Conservation (phyloP, 2,329 filamentous ascomycete species). For the Torrubiella hemipterigena region DNA sequence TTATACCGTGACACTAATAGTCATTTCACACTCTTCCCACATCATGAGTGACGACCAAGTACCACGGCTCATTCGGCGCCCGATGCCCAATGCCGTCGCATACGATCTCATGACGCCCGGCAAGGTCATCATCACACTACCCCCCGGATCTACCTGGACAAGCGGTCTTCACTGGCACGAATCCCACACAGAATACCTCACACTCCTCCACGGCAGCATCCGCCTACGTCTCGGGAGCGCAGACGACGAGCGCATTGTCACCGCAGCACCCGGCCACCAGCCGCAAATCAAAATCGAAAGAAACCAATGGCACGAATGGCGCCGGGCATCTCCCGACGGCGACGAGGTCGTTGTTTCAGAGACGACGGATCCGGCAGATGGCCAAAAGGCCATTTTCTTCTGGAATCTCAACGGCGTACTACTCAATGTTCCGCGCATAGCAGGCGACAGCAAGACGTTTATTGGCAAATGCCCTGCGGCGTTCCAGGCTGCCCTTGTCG, state of each 20-base stretch:
- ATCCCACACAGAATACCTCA: conserved; percentile 31
- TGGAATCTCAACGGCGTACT: conserved; percentile 34
- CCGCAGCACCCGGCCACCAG: conserved; percentile 9
- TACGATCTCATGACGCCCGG: conserved; percentile 22
- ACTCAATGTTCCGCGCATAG: conserved; percentile 11
- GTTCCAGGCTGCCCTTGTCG: conserved; percentile 10
- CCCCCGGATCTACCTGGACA: conserved; percentile 29
- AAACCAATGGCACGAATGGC: conserved; percentile 32
- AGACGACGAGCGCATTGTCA: conserved; percentile 8
- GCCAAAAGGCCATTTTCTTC: conserved; percentile 34
- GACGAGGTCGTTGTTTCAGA: conserved; percentile 30
- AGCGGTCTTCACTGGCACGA: conserved; percentile 38
- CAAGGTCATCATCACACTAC: conserved; percentile 30
- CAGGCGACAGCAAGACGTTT: conserved; percentile 6
- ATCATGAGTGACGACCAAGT: too few relatives aligned
- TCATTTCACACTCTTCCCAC: too few relatives aligned
- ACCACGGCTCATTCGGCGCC: too few relatives aligned
- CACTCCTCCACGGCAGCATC: conserved; percentile 25
- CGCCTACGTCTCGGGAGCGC: conserved; percentile 10
- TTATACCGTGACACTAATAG: too few relatives aligned
- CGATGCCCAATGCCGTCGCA: too few relatives aligned
- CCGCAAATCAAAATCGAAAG: conserved; percentile 21
- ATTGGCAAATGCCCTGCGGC: conserved; percentile 9
- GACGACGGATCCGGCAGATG: conserved; percentile 31
- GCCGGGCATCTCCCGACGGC: conserved; percentile 19